Percentiles rank a stretch among this genome's conserved stretches.
Conservation (phyloP, 1,284 basidiomycete genomes). For the Abortiporus biennis region DNA sequence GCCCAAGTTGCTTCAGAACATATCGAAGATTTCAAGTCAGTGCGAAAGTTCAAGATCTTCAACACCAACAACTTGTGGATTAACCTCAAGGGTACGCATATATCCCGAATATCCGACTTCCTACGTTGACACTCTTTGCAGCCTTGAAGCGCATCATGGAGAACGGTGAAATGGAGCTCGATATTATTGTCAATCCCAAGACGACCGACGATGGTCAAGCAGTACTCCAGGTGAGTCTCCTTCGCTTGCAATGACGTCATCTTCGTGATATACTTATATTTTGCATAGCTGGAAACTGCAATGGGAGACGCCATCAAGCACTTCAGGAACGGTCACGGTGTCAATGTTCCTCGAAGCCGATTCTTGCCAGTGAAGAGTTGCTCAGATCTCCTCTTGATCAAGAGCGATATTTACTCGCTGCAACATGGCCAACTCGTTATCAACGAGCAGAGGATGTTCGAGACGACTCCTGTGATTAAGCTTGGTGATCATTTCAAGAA, state of each 20-base stretch:
- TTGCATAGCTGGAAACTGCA: constrained; percentile 85
- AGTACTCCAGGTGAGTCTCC: constrained; percentile 47
- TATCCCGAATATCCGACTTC: constrained; percentile 10
- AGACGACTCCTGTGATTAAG: constrained; percentile 96
- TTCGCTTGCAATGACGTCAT: background rate
- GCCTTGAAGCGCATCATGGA: constrained; percentile 92
- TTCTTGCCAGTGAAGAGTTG: constrained; percentile 97
- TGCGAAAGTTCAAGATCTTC: constrained; percentile 94
- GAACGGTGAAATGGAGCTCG: constrained; percentile 85
- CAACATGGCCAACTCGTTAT: constrained; percentile 93
- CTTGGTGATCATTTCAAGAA: constrained; percentile 92
- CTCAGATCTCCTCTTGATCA: constrained; percentile 92
- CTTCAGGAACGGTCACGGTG: constrained; percentile 91
- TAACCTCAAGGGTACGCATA: constrained; percentile 65
- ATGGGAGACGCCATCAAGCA: constrained; percentile 98
- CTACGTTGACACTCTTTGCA: constrained; percentile 63
- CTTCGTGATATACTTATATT: background rate
- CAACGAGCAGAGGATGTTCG: constrained; percentile 88
- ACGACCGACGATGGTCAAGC: constrained; percentile 82
- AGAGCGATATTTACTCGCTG: constrained; percentile 94
- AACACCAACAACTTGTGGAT: constrained; percentile 99
- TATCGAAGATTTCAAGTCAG: constrained; percentile 96
- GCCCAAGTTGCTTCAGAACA: constrained; percentile 98
- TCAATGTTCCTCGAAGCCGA: constrained; percentile 95
- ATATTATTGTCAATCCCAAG: constrained; percentile 96